These are phyloP conservation scores for Actinomortierella ambigua DNA, from an alignment of 371 early-diverging fungal species.

Conservation along the genomic window DNA sequence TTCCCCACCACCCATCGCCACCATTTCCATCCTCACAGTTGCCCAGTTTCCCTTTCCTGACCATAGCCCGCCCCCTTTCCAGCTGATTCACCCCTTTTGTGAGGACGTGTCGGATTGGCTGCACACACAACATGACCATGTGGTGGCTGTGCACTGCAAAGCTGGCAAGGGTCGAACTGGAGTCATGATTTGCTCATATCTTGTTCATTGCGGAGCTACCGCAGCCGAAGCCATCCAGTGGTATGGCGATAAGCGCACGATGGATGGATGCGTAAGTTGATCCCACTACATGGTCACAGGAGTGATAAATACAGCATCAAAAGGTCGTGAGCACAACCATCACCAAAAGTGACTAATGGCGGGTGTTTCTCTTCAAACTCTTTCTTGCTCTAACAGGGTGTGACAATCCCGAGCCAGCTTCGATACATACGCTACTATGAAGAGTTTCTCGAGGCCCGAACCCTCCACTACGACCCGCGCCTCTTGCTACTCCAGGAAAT, in stretches of 20 bases:
- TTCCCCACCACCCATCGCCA: no score
- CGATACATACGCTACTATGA: slow-evolving; percentile 69
- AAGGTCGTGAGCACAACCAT: no score
- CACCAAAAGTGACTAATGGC: no score
- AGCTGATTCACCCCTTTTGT: slow-evolving; percentile 58
- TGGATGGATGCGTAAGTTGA: slow-evolving; percentile 55
- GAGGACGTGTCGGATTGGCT: slow-evolving; percentile 66
- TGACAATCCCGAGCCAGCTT: slow-evolving; percentile 71
- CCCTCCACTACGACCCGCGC: slow-evolving; percentile 31
- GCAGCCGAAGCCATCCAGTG: slow-evolving; percentile 60
- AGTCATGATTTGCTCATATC: slow-evolving; percentile 64
- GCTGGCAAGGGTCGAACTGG: slow-evolving; percentile 85
- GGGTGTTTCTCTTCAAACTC: no score
- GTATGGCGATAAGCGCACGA: slow-evolving; percentile 61
- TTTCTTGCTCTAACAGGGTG: slow-evolving; percentile 48
- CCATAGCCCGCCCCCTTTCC: slow-evolving; percentile 72
- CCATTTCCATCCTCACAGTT: slow-evolving; percentile 22
- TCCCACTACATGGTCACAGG: no score
- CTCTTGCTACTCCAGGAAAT: slow-evolving; percentile 22
- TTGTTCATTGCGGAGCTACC: slow-evolving; percentile 54
- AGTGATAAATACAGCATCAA: not conserved
- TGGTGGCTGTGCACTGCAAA: slow-evolving; percentile 78
- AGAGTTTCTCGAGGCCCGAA: slow-evolving; percentile 37
- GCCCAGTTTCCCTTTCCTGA: slow-evolving; percentile 67
- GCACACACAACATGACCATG: slow-evolving; percentile 46